Evolutionary conservation across 1,139 yeast genomes (phyloP), one percentile per base, ranked within the genome.

Genomic region (Scheffersomyces titani): DNA sequence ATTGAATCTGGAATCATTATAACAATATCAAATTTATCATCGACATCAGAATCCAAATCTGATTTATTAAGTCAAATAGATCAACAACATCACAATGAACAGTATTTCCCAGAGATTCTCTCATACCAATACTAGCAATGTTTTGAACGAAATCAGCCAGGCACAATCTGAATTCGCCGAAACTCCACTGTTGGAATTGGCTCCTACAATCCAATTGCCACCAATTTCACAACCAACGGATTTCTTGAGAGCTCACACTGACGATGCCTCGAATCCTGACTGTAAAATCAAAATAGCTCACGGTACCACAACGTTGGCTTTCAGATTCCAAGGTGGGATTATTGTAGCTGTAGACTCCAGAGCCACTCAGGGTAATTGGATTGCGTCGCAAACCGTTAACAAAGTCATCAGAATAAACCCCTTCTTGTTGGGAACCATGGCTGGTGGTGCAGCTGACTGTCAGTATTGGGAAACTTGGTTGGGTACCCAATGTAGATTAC

Each of bases 371-470:
- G 99, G 99, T 55, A 89, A 90, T 69, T 94, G 98, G 98, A 89
- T 96, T 67, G 99, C 98, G 18, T 92, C 98, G 24, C 98, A 93
- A 74, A 92, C 98, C 1, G 99, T 94, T 63, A 93, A 94, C 76
- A 94, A 94, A 76, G 99, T 94, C 54, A 93, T 94, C 70, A 94
- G 94, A 73, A 94, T 94, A 76, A 96, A 96, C 74, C 98, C 98
- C 54, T 90, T 90, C 70, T 77, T 94, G 64, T 83, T 94, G 67
- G 99, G 99, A 63, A 94, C 99, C 44, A 88, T 94, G 98, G 99
- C 99, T 46, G 99, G 99, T 76, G 98, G 98, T 80, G 99, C 99
- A 54, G 99, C 99, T 30, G 99, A 94, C 77, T 94, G 99, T 82
- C 99, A 96, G 75, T 96, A 83, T 75, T 94, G 99, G 99, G 98